Evolutionary conservation across 306 rosid species (phyloP).

Genomic region (Morella rubra): DNA sequence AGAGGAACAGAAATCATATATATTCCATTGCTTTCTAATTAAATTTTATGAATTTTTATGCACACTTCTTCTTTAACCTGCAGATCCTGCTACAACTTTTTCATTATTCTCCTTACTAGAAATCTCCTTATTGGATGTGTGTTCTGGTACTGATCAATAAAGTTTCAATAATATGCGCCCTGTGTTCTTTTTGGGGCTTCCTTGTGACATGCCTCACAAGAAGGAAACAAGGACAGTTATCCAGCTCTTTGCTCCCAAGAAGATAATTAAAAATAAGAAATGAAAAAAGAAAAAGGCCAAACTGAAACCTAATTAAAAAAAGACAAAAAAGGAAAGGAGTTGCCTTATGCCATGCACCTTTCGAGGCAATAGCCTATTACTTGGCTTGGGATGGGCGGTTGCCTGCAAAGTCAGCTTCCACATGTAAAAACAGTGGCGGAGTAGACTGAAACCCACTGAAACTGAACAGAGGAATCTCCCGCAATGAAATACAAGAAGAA

Average conservation of each 20-base stretch:
- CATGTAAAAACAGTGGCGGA: constrained; percentile 25
- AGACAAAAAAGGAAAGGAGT: neutral
- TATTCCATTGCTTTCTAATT: neutral
- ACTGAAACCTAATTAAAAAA: neutral
- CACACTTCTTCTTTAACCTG: neutral
- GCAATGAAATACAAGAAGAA: constrained; percentile 16
- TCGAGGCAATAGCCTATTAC: neutral
- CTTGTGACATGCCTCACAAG: neutral
- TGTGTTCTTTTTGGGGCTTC: no score
- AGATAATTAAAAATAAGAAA: no score
- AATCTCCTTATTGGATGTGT: neutral
- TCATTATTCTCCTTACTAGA: neutral
- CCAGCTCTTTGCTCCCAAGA: neutral
- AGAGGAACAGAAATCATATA: neutral
- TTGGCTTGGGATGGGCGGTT: constrained; percentile 2
- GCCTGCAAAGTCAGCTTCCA: constrained; percentile 25
- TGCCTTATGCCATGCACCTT: neutral
- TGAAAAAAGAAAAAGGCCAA: neutral
- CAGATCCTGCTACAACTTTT: neutral
- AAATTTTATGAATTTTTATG: no score
- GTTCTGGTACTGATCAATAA: neutral
- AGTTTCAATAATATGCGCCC: neutral
- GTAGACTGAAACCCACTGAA: constrained; percentile 18
- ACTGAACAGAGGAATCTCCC: constrained; percentile 41
- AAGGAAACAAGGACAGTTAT: neutral